Evolutionary conservation across 1,284 basidiomycete genomes (phyloP).

Genomic region (Ceratobasidium theobromae): DNA sequence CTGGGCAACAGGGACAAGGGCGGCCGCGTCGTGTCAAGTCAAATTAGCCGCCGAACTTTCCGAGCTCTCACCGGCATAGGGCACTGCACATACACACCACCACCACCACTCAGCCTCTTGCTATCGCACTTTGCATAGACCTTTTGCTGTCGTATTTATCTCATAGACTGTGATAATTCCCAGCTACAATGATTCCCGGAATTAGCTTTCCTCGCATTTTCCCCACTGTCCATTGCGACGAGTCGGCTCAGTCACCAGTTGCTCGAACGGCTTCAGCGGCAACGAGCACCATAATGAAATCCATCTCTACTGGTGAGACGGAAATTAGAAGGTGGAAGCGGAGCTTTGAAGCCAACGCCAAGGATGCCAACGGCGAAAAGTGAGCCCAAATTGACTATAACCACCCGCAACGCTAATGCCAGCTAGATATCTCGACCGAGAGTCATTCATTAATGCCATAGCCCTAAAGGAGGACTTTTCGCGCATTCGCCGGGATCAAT

Average conservation of each 20-base stretch:
- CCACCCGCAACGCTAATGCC: conserved; percentile 4
- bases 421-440: conserved; percentile 71
- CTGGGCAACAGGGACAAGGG: conserved; percentile 5
- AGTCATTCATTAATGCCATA: conserved; percentile 90
- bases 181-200: conserved; percentile 21
- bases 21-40: neutral
- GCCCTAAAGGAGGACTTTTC: conserved; percentile 80
- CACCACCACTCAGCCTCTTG: conserved; percentile 12
- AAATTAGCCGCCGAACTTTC: conserved; percentile 30
- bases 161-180: conserved; percentile 10
- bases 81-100: conserved; percentile 1
- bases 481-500: conserved; percentile 83
- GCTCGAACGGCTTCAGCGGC: neutral
- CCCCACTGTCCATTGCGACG: conserved; percentile 22
- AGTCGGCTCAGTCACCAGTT: neutral
- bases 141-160: conserved; percentile 14
- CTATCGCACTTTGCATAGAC: conserved; percentile 1
- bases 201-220: conserved; percentile 18
- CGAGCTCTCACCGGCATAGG: conserved; percentile 14
- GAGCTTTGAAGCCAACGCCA: conserved; percentile 81
- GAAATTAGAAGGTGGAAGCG: conserved; percentile 85
- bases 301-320: conserved; percentile 70
- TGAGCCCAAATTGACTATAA: conserved; percentile 49
- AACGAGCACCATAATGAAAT: conserved; percentile 58
- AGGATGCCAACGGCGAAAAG: conserved; percentile 74